phyloP scores from a whole-genome alignment of 805 yeast species.

The Spencermartinsiella europaea region DNA sequence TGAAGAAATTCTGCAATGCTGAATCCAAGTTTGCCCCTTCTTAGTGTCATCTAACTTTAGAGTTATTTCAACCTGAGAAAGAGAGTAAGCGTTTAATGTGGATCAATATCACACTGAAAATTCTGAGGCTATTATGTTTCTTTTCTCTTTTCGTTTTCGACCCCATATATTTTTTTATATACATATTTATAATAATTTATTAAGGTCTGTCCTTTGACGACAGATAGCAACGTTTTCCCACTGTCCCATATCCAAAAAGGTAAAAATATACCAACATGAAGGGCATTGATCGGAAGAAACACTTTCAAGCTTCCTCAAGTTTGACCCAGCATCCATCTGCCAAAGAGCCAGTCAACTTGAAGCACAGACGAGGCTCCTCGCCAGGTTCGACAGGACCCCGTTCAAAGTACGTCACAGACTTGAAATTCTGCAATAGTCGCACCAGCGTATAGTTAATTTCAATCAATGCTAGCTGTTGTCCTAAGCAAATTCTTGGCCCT shows the following conservation, averaged over 20 bases:
- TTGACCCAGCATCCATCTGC: conserved; percentile 10
- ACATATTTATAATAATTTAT: no score
- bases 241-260: no score
- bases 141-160: neutral
- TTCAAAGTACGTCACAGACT: neutral
- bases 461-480: conserved; percentile 52
- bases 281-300: neutral
- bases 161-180: no score
- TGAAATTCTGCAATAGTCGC: conserved; percentile 33
- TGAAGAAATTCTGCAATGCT: conserved; percentile 24
- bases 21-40: conserved; percentile 3
- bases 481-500: conserved; percentile 52
- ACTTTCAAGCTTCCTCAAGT: neutral
- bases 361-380: neutral
- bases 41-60: neutral
- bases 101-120: neutral
- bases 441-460: conserved; percentile 44
- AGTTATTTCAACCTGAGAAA: neutral
- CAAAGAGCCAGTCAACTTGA: conserved; percentile 8
- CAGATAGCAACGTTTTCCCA: no score
- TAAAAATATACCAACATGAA: no score
- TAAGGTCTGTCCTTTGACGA: neutral
- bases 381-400: neutral
- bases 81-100: neutral
- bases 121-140: neutral